Evolutionary conservation across 176 grass and related monocot species (phyloP).

Genomic region (Paspalum vaginatum): DNA sequence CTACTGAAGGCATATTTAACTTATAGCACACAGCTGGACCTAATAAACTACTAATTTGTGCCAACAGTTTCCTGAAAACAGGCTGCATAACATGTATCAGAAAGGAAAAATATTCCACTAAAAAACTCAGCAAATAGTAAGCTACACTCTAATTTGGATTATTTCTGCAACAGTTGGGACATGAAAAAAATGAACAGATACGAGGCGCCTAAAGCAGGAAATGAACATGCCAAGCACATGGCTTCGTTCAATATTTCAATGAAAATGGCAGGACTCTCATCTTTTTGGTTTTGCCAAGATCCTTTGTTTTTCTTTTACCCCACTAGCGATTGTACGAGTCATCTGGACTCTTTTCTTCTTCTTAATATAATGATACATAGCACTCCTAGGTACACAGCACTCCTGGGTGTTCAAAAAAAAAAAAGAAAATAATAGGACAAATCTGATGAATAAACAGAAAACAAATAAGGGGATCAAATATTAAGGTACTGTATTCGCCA

Average conservation of each 20-base stretch:
- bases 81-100: conserved; percentile 6
- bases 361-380: no score
- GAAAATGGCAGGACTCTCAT: not conserved
- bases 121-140: not conserved
- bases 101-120: not conserved
- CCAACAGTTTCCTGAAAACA: not conserved
- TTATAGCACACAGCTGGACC: not conserved
- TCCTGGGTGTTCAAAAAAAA: no score
- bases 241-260: not conserved
- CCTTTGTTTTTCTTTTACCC: no score
- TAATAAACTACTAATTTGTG: not conserved
- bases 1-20: not conserved
- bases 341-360: no score
- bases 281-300: no score
- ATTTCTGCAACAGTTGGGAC: not conserved
- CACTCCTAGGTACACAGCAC: no score
- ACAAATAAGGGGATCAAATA: no score
- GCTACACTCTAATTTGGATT: conserved; percentile 1
- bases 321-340: no score
- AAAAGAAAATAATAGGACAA: no score
- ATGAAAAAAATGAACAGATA: not conserved
- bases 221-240: not conserved
- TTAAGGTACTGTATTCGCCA: not conserved
- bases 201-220: not conserved
- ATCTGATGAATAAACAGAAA: not conserved